Evolutionary conservation across 2,329 filamentous ascomycete genomes (phyloP).

Genomic region (Colletotrichum lupini): DNA sequence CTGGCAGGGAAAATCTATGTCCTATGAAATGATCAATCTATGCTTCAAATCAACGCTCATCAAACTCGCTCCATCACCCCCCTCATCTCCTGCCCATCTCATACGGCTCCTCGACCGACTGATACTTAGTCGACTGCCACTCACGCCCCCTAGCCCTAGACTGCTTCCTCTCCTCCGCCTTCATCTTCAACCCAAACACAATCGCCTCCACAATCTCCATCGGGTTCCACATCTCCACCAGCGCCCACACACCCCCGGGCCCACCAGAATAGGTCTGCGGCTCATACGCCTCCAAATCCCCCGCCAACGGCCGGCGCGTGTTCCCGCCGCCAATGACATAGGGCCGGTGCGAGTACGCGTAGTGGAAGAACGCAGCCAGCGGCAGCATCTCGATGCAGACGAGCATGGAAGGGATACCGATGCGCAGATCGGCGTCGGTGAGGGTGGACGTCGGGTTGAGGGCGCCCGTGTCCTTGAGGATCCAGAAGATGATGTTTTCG

Average conservation of each 20-base stretch:
- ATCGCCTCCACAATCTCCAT: conserved; percentile 26
- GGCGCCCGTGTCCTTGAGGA: conserved; percentile 36
- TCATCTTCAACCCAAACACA: conserved; percentile 23
- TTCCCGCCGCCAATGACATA: conserved; percentile 36
- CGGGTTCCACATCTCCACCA: conserved; percentile 26
- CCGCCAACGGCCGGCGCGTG: conserved; percentile 21
- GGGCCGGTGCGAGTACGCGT: conserved; percentile 39
- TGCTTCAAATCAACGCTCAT: not conserved
- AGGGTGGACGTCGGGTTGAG: conserved; percentile 37
- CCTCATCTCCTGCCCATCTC: not conserved
- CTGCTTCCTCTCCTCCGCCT: conserved; percentile 21
- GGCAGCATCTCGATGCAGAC: conserved; percentile 42
- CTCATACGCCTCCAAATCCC: conserved; percentile 20
- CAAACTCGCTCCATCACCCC: not conserved
- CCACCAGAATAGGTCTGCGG: conserved; percentile 40
- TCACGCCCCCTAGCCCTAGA: not conserved
- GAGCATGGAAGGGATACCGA: conserved; percentile 39
- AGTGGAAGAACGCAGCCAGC: conserved; percentile 39
- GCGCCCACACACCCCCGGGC: conserved; percentile 35
- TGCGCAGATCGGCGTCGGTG: conserved; percentile 39
- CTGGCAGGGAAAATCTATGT: not conserved
- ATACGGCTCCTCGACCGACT: not conserved
- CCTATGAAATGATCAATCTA: not conserved
- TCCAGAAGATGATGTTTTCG: conserved; percentile 42
- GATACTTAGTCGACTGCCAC: not conserved